Evolutionary conservation across 1,139 yeast genomes (phyloP).

Genomic region (Wickerhamiella infanticola): DNA sequence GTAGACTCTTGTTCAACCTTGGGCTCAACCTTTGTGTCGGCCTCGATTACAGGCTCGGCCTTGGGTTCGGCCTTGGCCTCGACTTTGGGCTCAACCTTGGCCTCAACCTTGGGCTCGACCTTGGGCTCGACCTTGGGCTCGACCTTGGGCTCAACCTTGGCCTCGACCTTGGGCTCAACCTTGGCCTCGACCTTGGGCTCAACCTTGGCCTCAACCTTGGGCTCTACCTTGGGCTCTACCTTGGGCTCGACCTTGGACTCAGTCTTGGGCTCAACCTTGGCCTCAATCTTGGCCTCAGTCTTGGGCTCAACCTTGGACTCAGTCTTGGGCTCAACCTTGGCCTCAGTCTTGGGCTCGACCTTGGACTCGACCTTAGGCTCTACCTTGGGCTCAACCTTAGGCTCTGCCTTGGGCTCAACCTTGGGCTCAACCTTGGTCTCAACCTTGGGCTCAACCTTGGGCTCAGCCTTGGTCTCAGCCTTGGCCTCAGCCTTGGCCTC

Average conservation of each 20-base stretch:
- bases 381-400: slow-evolving; percentile 9
- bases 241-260: slow-evolving; percentile 10
- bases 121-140: slow-evolving; percentile 8
- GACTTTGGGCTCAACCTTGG: slow-evolving; percentile 10
- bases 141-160: slow-evolving; percentile 5
- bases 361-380: slow-evolving; percentile 8
- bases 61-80: slow-evolving; percentile 24
- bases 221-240: background rate
- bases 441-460: slow-evolving; percentile 3
- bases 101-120: slow-evolving; percentile 1
- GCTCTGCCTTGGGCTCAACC: slow-evolving; percentile 10
- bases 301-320: slow-evolving; percentile 7
- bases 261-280: slow-evolving; percentile 8
- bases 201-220: background rate
- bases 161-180: slow-evolving; percentile 10
- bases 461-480: slow-evolving; percentile 11
- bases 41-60: slow-evolving; percentile 17
- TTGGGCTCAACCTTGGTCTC: slow-evolving; percentile 11
- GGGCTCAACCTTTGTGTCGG: slow-evolving; percentile 1
- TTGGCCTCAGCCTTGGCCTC: slow-evolving; percentile 12
- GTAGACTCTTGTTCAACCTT: slow-evolving; percentile 1
- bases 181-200: slow-evolving; percentile 2
- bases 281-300: slow-evolving; percentile 7
- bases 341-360: slow-evolving; percentile 7
- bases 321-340: slow-evolving; percentile 7